Conservation (phyloP, 805 yeast genomes). For the Barnettozyma pratensis region DNA sequence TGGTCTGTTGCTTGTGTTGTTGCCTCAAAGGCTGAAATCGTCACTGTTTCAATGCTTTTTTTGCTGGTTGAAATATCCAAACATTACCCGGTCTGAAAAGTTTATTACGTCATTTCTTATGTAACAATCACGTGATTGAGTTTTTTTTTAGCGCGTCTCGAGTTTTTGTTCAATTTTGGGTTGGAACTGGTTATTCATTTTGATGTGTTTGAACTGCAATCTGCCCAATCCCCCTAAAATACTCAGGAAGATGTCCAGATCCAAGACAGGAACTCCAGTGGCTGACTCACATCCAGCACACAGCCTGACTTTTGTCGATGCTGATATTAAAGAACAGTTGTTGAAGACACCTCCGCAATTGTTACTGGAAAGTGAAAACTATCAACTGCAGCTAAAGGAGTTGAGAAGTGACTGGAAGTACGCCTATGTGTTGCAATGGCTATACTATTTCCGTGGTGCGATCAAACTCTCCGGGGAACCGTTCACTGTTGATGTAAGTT, state of each 20-base stretch:
- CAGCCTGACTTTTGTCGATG: slow-evolving; percentile 20
- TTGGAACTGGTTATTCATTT: too few relatives aligned
- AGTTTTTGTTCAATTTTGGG: too few relatives aligned
- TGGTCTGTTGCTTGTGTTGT: too few relatives aligned
- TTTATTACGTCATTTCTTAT: too few relatives aligned
- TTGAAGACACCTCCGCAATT: slow-evolving; percentile 35
- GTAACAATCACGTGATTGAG: too few relatives aligned
- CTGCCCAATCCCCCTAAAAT: too few relatives aligned
- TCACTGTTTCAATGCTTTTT: too few relatives aligned
- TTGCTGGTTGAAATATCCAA: too few relatives aligned
- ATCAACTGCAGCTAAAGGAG: slow-evolving; percentile 24
- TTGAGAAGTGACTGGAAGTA: slow-evolving; percentile 34
- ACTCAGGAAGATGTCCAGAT: slow-evolving; percentile 14
- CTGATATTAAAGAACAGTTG: slow-evolving; percentile 32
- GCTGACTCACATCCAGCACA: slow-evolving; percentile 26
- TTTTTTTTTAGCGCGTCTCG: too few relatives aligned
- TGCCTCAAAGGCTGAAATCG: too few relatives aligned
- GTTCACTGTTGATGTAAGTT: slow-evolving; percentile 46
- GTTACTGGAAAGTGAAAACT: slow-evolving; percentile 34
- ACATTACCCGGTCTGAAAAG: too few relatives aligned
- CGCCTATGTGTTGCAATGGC: slow-evolving; percentile 48
- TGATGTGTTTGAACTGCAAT: too few relatives aligned
- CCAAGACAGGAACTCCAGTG: slow-evolving; percentile 18
- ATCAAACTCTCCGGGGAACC: slow-evolving; percentile 45
- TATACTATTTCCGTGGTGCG: slow-evolving; percentile 46